Percentiles rank a stretch among this genome's conserved stretches.
These are phyloP conservation scores for Onygenales sp. DNA, from an alignment of 2,329 filamentous ascomycete genomes.

Conservation along the genomic window DNA sequence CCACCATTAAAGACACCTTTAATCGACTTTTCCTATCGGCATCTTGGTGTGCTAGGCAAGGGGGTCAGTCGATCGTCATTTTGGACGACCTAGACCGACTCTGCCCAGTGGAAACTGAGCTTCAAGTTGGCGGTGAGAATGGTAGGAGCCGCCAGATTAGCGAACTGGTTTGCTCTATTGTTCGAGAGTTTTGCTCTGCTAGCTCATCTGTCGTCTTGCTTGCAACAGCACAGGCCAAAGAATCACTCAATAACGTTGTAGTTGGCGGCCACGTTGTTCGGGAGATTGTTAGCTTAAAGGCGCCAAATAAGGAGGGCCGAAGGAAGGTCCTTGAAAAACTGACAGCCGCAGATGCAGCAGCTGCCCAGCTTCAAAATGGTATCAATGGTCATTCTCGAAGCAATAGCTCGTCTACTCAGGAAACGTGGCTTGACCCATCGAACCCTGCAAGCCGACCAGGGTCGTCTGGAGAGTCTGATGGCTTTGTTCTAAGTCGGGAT, in stretches of 20 bases:
- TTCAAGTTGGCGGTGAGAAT: constrained; percentile 90
- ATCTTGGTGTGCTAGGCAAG: constrained; percentile 80
- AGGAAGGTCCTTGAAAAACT: constrained; percentile 75
- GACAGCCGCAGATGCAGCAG: constrained; percentile 40
- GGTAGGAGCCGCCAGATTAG: constrained; percentile 85
- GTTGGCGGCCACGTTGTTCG: constrained; percentile 86
- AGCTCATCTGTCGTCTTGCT: constrained; percentile 77
- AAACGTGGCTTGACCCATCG: constrained; percentile 68
- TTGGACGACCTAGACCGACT: constrained; percentile 89
- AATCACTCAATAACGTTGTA: constrained; percentile 80
- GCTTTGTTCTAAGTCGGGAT: constrained; percentile 63
- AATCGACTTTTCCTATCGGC: constrained; percentile 78
- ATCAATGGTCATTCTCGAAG: constrained; percentile 23
- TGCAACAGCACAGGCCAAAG: constrained; percentile 86
- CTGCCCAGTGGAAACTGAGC: constrained; percentile 85
- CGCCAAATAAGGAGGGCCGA: constrained; percentile 84
- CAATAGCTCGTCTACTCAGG: constrained; percentile 32
- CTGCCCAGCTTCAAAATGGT: constrained; percentile 23
- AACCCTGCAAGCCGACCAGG: constrained; percentile 45
- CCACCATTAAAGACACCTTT: constrained; percentile 82
- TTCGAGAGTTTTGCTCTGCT: constrained; percentile 71
- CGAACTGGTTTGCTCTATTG: constrained; percentile 74
- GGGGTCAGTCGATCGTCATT: constrained; percentile 74
- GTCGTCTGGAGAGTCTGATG: constrained; percentile 39
- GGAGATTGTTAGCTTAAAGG: constrained; percentile 81